Percentiles rank a stretch among this genome's conserved stretches.
These are phyloP conservation scores for Nemania diffusa DNA, from an alignment of 2,329 filamentous ascomycete genomes.

Conservation along the genomic window DNA sequence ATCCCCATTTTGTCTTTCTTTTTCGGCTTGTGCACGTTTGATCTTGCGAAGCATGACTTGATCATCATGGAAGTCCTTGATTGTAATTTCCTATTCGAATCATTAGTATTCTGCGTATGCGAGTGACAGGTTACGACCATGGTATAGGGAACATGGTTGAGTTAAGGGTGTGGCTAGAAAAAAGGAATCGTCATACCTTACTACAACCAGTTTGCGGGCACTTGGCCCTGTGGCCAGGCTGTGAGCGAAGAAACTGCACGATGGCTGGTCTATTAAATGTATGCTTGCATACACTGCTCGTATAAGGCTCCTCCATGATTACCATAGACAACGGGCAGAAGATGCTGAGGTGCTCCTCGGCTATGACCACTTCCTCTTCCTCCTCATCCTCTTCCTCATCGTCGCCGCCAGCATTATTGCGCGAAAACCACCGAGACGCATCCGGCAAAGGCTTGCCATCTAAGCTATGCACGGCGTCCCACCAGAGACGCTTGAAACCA, in stretches of 20 bases:
- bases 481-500: conserved; percentile 68
- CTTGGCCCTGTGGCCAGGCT: conserved; percentile 53
- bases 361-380: conserved; percentile 76
- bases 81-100: conserved; percentile 57
- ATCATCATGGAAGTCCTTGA: conserved; percentile 66
- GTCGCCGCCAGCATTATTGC: conserved; percentile 51
- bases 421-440: conserved; percentile 64
- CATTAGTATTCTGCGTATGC: conserved; percentile 18
- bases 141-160: not conserved
- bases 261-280: conserved; percentile 76
- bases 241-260: conserved; percentile 59
- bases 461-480: conserved; percentile 62
- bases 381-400: conserved; percentile 63
- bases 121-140: not conserved
- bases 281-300: conserved; percentile 74
- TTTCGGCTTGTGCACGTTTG: conserved; percentile 58
- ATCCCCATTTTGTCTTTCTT: conserved; percentile 56
- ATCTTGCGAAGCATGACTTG: conserved; percentile 67
- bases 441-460: conserved; percentile 64
- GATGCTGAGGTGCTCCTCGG: conserved; percentile 70
- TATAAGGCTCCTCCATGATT: conserved; percentile 73
- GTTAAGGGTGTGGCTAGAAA: not conserved
- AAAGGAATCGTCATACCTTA: conserved; percentile 55
- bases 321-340: conserved; percentile 76
- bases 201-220: conserved; percentile 75